phyloP scores from a whole-genome alignment of 2,329 filamentous ascomycete genomes.

The Diaporthe australafricana region DNA sequence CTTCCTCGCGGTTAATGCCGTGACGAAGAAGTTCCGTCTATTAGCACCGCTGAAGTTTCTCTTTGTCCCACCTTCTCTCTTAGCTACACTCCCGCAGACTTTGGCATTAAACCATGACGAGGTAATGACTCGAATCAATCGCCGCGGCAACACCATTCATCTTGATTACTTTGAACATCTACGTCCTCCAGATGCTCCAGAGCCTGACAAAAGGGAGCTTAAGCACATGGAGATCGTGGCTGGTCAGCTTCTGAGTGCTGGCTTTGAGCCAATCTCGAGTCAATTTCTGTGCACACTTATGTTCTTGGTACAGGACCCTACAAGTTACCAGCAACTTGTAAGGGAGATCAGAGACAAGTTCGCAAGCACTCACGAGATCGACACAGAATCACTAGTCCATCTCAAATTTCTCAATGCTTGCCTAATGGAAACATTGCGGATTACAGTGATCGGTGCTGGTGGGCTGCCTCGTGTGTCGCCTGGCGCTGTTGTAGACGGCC shows the following conservation, averaged over 20 bases:
- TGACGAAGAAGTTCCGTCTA: not conserved
- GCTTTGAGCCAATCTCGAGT: not conserved
- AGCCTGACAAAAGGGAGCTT: not conserved
- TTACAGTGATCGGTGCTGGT: not conserved
- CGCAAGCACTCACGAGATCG: not conserved
- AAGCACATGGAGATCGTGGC: slow-evolving; percentile 7
- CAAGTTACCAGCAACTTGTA: not conserved
- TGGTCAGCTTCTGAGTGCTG: not conserved
- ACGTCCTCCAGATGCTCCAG: not conserved
- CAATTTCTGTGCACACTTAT: not conserved
- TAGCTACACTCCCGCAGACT: not conserved
- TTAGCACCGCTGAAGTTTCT: not conserved
- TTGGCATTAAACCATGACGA: not conserved
- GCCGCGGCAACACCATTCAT: not conserved
- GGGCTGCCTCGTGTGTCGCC: not conserved
- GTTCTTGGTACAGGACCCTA: not conserved
- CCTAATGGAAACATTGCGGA: not conserved
- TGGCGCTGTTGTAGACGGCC: not conserved
- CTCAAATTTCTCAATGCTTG: not conserved
- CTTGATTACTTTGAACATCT: slow-evolving; percentile 9
- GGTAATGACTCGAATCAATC: not conserved
- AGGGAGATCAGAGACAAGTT: not conserved
- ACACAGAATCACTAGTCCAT: not conserved
- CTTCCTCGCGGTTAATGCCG: not conserved
- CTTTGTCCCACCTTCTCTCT: not conserved